Conservation (phyloP, 495 filamentous ascomycete genomes). For the Penicillium pulvis region DNA sequence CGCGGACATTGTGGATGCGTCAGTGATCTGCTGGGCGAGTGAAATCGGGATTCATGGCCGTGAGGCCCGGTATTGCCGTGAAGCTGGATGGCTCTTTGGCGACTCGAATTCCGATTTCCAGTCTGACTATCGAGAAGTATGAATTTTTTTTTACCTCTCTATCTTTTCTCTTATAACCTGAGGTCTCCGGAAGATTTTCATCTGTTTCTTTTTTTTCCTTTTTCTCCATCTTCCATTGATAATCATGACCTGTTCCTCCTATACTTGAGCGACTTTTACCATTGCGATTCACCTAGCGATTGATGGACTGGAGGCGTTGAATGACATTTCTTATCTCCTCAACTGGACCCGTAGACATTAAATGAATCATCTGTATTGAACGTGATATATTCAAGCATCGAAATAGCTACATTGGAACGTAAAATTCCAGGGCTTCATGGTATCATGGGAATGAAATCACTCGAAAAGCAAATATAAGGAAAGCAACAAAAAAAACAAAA, state of each 20-base stretch:
- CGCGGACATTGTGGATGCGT: constrained; percentile 88
- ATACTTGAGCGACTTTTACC: constrained; percentile 7
- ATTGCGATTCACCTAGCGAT: constrained; percentile 10
- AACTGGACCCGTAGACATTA: not conserved
- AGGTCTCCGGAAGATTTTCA: not conserved
- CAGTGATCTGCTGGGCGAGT: constrained; percentile 90
- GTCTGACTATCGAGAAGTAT: constrained; percentile 25
- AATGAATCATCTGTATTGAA: constrained; percentile 15
- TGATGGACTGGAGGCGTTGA: constrained; percentile 8
- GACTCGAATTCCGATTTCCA: constrained; percentile 36
- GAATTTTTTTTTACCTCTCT: constrained; percentile 3
- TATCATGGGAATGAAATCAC: constrained; percentile 38
- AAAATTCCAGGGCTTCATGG: constrained; percentile 34
- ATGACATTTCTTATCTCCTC: not conserved
- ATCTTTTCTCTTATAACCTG: not conserved
- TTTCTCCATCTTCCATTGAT: not conserved
- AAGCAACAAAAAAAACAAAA: not conserved
- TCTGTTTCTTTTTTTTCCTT: not conserved
- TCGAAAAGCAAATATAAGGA: constrained; percentile 17
- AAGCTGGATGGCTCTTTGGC: constrained; percentile 81
- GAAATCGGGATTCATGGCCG: constrained; percentile 69
- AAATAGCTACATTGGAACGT: constrained; percentile 24
- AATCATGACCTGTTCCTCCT: not conserved
- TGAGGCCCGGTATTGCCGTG: constrained; percentile 80
- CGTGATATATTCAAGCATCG: constrained; percentile 24